These are phyloP conservation scores for Coemansia sp. DNA, from an alignment of 192 early-diverging fungal genomes.

Conservation along the genomic window DNA sequence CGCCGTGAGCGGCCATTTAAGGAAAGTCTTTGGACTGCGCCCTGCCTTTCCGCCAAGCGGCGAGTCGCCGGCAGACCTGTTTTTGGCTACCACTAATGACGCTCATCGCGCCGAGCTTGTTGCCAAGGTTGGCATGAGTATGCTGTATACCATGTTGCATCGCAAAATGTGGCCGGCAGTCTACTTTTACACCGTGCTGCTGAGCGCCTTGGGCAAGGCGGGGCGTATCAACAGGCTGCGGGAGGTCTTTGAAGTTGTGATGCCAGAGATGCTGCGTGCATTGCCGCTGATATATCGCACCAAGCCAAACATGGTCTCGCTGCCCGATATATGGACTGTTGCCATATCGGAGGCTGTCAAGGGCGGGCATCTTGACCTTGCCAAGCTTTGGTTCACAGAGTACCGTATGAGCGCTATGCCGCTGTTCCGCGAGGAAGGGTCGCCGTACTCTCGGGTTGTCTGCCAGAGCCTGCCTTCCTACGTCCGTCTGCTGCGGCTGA, in stretches of 20 bases:
- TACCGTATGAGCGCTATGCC: slow-evolving; percentile 54
- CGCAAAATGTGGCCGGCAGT: slow-evolving; percentile 19
- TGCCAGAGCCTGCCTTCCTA: slow-evolving; percentile 12
- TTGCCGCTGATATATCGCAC: slow-evolving; percentile 23
- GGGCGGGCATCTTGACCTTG: slow-evolving; percentile 18
- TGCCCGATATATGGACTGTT: slow-evolving; percentile 29
- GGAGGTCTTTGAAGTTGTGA: slow-evolving; percentile 35
- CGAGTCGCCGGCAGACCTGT: slow-evolving; percentile 11
- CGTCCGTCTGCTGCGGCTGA: slow-evolving; percentile 22
- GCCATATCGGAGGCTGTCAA: slow-evolving; percentile 27
- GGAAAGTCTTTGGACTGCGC: slow-evolving; percentile 13
- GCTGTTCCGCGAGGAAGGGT: slow-evolving; percentile 38
- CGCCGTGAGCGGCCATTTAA: slow-evolving; percentile 3
- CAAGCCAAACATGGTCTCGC: slow-evolving; percentile 23
- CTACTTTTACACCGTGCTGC: slow-evolving; percentile 30
- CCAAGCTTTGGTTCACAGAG: slow-evolving; percentile 43
- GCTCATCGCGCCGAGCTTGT: slow-evolving; percentile 18
- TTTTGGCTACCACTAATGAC: slow-evolving; percentile 10
- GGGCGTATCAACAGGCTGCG: slow-evolving; percentile 15
- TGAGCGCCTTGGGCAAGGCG: slow-evolving; percentile 18
- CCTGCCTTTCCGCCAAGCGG: slow-evolving; percentile 38
- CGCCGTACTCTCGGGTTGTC: slow-evolving; percentile 31
- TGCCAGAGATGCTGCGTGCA: slow-evolving; percentile 18
- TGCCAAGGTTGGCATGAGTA: slow-evolving; percentile 34
- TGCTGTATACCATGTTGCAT: slow-evolving; percentile 33